These are phyloP conservation scores for Panaeolus papilionaceus DNA, from an alignment of 768 basidiomycete species.

Conservation along the genomic window DNA sequence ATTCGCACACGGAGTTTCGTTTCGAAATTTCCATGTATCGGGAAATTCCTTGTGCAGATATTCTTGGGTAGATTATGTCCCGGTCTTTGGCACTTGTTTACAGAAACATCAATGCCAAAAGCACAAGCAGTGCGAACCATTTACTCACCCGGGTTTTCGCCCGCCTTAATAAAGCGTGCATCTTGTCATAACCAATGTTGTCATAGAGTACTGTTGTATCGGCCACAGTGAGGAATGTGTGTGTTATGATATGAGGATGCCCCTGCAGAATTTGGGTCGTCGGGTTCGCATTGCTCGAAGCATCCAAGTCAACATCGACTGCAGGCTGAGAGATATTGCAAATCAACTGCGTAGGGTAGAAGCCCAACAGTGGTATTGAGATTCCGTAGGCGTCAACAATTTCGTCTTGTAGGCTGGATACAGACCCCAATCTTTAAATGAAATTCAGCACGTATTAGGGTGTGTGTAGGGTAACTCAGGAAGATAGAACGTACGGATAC, in stretches of 20 bases:
- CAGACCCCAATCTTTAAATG: conserved; percentile 8
- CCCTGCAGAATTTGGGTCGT: conserved; percentile 2
- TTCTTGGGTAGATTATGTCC: conserved; percentile 23
- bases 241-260: conserved; percentile 44
- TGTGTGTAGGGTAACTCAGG: neutral
- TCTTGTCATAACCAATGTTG: conserved; percentile 33
- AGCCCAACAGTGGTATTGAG: conserved; percentile 40
- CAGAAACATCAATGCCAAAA: neutral
- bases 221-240: conserved; percentile 41
- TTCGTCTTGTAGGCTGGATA: conserved; percentile 30
- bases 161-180: conserved; percentile 29
- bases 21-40: conserved; percentile 35
- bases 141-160: conserved; percentile 25
- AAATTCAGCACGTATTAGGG: neutral
- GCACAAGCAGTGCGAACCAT: neutral
- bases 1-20: conserved; percentile 33
- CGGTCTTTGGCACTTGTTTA: neutral
- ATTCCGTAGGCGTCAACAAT: conserved; percentile 41
- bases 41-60: conserved; percentile 32
- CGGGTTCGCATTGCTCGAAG: neutral
- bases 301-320: neutral
- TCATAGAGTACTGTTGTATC: conserved; percentile 38
- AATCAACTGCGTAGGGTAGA: conserved; percentile 34
- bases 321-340: conserved; percentile 21
- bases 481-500: conserved; percentile 31